Evolutionary conservation across 345 rosid species (phyloP).

Genomic region (Cardiospermum halicacabum): DNA sequence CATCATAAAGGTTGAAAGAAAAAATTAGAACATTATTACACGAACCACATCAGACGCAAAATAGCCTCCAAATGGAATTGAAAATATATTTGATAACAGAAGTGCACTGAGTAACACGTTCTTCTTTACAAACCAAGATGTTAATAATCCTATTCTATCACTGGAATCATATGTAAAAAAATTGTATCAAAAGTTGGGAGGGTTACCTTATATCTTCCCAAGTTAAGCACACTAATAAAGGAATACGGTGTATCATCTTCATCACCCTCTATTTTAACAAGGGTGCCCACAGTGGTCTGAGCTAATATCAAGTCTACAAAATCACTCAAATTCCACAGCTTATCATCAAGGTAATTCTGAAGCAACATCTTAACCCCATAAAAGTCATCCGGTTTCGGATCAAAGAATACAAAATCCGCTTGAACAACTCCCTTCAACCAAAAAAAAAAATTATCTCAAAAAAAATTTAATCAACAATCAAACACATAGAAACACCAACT

Average conservation of each 20-base stretch:
- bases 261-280: slow-evolving; percentile 74
- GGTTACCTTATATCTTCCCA: slow-evolving; percentile 74
- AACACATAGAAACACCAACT: not conserved
- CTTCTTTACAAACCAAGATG: not conserved
- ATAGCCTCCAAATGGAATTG: not conserved
- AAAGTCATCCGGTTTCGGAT: slow-evolving; percentile 75
- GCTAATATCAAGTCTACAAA: slow-evolving; percentile 79
- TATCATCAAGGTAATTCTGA: slow-evolving; percentile 61
- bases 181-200: not conserved
- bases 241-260: slow-evolving; percentile 67
- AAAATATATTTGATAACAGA: not conserved
- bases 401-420: slow-evolving; percentile 91
- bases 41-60: not conserved
- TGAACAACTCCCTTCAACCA: slow-evolving; percentile 60
- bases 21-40: not conserved
- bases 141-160: not conserved
- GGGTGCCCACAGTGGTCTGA: slow-evolving; percentile 88
- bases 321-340: slow-evolving; percentile 85
- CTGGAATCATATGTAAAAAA: not conserved
- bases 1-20: not conserved
- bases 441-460: not conserved
- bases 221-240: slow-evolving; percentile 57
- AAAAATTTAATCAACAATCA: not conserved
- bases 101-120: not conserved
- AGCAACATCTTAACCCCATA: slow-evolving; percentile 72